Evolutionary conservation across 2,329 filamentous ascomycete genomes (phyloP), one percentile per base, ranked within the genome.

Genomic region (Aspergillus intermedius): DNA sequence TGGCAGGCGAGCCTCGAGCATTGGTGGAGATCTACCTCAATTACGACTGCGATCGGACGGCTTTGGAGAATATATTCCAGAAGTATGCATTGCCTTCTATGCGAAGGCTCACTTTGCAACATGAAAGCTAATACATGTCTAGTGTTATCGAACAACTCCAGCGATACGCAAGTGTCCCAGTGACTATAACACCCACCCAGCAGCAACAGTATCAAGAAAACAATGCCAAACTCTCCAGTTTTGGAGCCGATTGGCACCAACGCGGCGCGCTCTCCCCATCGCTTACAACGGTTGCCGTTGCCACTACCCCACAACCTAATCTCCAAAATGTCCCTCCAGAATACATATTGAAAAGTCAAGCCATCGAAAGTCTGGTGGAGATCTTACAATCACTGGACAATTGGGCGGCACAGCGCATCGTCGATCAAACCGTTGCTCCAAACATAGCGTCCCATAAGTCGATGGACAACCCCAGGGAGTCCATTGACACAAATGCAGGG

Each of bases 11-110:
- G 64, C 88, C 91, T 1, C 81, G 88, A 56, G 91, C 89, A 0
- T 69, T 98, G 44, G 93, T 98, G 13, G 93, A 98, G 69, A 86
- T 91, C 12, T 98, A 98, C 68, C 80, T 98, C 54, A 98, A 98
- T 69, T 98, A 98, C 64, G 93, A 98, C 66, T 98, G 93, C 71
- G 94, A 97, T 62, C 81, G 91, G 51, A 90, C 89, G 37, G 83
- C 83, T 8, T 81, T 97, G 51, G 91, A 97, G 71, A 98, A 98
- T 68, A 93, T 97, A 69, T 98, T 95, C 67, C 93, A 98, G 69
- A 77, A 80, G 58, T 72, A 61, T 49, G 61, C 54, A 50, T 35
- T 32, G 40, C 3, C 37, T 25, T n/a, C 6, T 12, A 8, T 15
- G 9, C 34, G 6, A 12, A 4, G 32, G 4, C 41, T 25, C 19